Conservation (phyloP, 2,329 filamentous ascomycete genomes). For the Talaromyces funiculosus region DNA sequence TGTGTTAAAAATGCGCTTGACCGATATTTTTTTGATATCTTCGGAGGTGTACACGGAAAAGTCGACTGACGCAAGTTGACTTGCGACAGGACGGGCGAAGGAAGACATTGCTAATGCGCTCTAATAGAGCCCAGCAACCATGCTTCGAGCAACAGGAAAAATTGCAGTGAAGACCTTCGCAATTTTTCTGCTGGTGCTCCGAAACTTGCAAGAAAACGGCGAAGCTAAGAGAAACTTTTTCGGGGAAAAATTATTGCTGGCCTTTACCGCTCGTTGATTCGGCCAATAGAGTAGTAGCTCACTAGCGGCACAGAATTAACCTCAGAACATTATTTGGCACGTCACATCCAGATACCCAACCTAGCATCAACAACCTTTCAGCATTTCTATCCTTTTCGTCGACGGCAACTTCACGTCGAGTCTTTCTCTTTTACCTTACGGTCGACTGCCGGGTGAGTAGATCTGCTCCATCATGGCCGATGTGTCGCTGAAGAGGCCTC, state of each 20-base stretch:
- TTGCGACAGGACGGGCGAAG: constrained; percentile 69
- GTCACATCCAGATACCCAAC: constrained; percentile 7
- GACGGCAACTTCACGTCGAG: neutral
- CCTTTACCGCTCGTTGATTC: constrained; percentile 24
- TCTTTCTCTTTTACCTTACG: neutral
- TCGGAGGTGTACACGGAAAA: constrained; percentile 77
- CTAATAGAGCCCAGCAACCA: constrained; percentile 30
- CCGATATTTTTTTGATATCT: constrained; percentile 84
- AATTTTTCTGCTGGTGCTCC: constrained; percentile 15
- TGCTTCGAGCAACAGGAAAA: constrained; percentile 22
- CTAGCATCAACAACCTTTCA: neutral
- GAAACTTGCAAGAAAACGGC: neutral
- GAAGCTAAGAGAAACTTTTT: constrained; percentile 24
- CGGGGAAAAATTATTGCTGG: constrained; percentile 35
- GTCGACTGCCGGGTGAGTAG: constrained; percentile 19
- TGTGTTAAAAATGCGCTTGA: constrained; percentile 88
- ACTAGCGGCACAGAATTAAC: neutral
- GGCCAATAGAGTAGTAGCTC: neutral
- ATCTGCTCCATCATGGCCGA: constrained; percentile 36
- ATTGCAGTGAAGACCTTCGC: constrained; percentile 9
- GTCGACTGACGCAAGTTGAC: constrained; percentile 77
- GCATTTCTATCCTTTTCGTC: neutral
- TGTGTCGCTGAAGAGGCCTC: constrained; percentile 44
- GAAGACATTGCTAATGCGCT: constrained; percentile 39
- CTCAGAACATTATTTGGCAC: constrained; percentile 2